A percentile compares a stretch with the other conserved stretches of the same genome.
phyloP scores from a whole-genome alignment of 192 early-diverging fungal species.

The Thamnidium elegans region DNA sequence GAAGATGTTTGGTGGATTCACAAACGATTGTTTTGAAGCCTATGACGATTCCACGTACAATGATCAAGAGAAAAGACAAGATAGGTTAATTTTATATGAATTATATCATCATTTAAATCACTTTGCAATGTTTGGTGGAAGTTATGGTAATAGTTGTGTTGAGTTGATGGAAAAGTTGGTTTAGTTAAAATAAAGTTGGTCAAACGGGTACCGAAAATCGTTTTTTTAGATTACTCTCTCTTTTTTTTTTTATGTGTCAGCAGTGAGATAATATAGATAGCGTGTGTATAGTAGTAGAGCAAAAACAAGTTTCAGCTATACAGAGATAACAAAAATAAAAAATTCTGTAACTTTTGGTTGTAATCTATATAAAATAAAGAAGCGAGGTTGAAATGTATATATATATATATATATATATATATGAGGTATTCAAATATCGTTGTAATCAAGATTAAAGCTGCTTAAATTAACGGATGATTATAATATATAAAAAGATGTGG shows the following conservation, averaged over 20 bases:
- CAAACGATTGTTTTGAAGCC: not conserved
- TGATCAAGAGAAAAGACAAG: not conserved
- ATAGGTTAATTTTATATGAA: not conserved
- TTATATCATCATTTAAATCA: conserved; percentile 15
- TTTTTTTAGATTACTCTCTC: not conserved
- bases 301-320: too few relatives aligned
- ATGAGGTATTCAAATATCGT: not conserved
- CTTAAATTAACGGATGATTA: too few relatives aligned
- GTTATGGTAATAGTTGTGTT: not conserved
- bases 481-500: too few relatives aligned
- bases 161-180: not conserved
- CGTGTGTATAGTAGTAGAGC: too few relatives aligned
- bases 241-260: not conserved
- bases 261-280: too few relatives aligned
- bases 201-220: too few relatives aligned
- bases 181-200: not conserved
- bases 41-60: not conserved
- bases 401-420: too few relatives aligned
- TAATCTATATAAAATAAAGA: too few relatives aligned
- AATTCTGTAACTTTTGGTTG: too few relatives aligned
- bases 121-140: conserved; percentile 7
- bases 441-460: not conserved
- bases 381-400: not conserved
- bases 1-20: conserved; percentile 10
- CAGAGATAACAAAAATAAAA: too few relatives aligned